A percentile compares a stretch with the other conserved stretches of the same genome.
Conservation (phyloP, 1,139 yeast genomes). For the Pichia norvegensis region DNA sequence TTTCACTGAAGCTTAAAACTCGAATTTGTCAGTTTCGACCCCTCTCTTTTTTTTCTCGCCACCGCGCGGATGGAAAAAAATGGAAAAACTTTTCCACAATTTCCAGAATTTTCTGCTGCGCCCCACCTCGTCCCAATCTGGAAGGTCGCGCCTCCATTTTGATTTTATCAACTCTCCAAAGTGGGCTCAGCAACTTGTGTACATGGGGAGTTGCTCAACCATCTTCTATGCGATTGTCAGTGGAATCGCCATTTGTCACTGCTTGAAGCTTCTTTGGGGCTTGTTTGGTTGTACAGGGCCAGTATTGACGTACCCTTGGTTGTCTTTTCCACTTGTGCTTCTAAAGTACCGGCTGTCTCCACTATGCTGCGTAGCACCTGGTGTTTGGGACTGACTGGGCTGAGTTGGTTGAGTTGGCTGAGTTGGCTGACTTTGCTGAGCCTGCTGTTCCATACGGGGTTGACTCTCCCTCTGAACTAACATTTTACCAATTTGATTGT, state of each 20-base stretch:
- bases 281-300: too few species aligned
- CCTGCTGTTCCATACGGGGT: background rate
- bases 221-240: too few species aligned
- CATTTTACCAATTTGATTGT: constrained; percentile 38
- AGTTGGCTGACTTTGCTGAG: background rate
- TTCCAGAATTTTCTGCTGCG: constrained; percentile 6
- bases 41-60: background rate
- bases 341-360: too few species aligned
- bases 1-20: background rate
- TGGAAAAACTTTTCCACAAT: background rate
- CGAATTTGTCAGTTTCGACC: background rate
- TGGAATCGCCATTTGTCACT: too few species aligned
- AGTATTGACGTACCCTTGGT: too few species aligned
- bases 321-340: too few species aligned
- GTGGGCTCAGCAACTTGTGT: too few species aligned
- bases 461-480: constrained; percentile 29
- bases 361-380: too few species aligned
- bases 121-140: background rate
- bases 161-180: background rate
- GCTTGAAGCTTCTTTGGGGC: too few species aligned
- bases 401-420: background rate
- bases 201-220: too few species aligned
- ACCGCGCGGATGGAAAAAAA: background rate
- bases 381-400: too few species aligned
- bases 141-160: background rate